phyloP scores from a whole-genome alignment of 257 asterid genomes.

The Solanum verrucosum region DNA sequence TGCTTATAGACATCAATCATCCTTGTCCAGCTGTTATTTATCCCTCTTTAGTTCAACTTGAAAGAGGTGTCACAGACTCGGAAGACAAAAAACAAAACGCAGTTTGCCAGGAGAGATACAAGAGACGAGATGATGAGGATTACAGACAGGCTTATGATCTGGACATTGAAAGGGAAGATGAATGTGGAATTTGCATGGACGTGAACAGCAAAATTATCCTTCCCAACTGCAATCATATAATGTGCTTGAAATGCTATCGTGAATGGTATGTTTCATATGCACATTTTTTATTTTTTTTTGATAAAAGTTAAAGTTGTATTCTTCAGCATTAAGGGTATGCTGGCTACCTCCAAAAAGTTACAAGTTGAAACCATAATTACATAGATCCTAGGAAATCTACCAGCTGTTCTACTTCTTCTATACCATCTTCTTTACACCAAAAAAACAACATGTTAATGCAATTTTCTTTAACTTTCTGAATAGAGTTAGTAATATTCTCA shows the following conservation, averaged over 20 bases:
- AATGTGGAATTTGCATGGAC: constrained; percentile 98
- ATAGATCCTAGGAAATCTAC: too few relatives aligned
- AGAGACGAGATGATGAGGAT: constrained; percentile 65
- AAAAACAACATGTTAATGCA: too few relatives aligned
- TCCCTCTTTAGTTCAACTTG: constrained; percentile 83
- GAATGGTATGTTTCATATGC: too few relatives aligned
- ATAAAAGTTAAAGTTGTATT: too few relatives aligned
- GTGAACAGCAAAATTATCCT: constrained; percentile 63
- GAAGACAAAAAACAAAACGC: constrained; percentile 82
- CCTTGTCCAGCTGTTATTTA: constrained; percentile 64
- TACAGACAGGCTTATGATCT: constrained; percentile 33
- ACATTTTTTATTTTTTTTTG: too few relatives aligned
- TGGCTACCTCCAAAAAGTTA: too few relatives aligned
- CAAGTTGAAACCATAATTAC: too few relatives aligned
- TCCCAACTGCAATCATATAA: constrained; percentile 77
- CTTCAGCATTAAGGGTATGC: too few relatives aligned
- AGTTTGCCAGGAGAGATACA: constrained; percentile 65
- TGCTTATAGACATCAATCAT: constrained; percentile 7
- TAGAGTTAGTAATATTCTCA: too few relatives aligned
- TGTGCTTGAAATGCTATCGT: constrained; percentile 90
- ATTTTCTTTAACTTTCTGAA: too few relatives aligned
- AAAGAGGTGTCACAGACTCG: constrained; percentile 71
- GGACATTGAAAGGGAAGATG: constrained; percentile 84
- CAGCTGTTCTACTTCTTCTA: too few relatives aligned
- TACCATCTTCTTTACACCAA: too few relatives aligned